Percentiles rank a stretch among this genome's conserved stretches.
phyloP scores from a whole-genome alignment of 2,329 filamentous ascomycete genomes.

The Microdochium bolleyi region DNA sequence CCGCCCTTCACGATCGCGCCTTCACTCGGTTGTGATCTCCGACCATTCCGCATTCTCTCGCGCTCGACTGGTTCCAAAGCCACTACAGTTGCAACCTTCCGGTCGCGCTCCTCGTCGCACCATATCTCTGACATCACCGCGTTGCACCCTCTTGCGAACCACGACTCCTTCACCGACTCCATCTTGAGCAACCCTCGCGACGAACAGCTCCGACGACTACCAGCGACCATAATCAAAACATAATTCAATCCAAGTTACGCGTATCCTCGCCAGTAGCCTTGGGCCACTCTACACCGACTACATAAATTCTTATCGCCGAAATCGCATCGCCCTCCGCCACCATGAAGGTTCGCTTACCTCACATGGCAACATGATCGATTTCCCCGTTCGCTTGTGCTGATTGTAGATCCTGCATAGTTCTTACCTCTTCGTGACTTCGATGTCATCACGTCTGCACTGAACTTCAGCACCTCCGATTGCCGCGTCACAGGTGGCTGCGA shows the following conservation, averaged over 20 bases:
- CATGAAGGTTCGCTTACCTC: constrained; percentile 6
- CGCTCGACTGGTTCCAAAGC: background rate
- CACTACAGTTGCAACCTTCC: background rate
- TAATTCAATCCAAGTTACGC: too few species aligned
- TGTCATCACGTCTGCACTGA: constrained; percentile 83
- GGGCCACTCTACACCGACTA: background rate
- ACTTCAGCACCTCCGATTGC: constrained; percentile 90
- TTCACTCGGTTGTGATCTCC: background rate
- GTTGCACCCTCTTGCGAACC: background rate
- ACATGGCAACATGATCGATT: background rate
- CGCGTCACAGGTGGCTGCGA: constrained; percentile 92
- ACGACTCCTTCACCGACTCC: background rate
- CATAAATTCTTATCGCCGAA: background rate
- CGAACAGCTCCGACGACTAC: background rate
- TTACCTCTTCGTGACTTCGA: constrained; percentile 87
- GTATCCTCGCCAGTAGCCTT: too few species aligned
- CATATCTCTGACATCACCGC: background rate
- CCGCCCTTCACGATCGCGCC: background rate
- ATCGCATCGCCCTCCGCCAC: constrained; percentile 1
- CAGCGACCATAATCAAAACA: background rate
- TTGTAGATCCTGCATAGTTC: constrained; percentile 51
- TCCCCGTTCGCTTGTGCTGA: background rate
- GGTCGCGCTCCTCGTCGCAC: background rate
- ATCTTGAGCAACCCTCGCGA: background rate
- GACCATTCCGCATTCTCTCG: background rate